These are phyloP conservation scores for Dryas integrifolia DNA, from an alignment of 331 rosid genomes.

Conservation along the genomic window DNA sequence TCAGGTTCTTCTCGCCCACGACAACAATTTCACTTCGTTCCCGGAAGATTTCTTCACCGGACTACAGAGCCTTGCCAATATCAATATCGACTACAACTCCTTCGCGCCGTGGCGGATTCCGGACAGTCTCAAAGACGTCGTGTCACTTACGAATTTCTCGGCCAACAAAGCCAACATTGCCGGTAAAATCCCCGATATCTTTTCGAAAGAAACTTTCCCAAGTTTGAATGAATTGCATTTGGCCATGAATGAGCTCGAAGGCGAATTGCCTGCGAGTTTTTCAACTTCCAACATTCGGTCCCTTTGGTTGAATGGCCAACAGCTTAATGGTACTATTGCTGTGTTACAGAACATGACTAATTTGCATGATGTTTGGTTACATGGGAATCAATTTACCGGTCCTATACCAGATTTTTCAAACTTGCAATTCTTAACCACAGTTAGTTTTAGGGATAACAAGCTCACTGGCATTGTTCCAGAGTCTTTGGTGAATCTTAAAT, in stretches of 20 bases:
- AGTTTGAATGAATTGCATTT: constrained; percentile 43
- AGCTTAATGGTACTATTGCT: constrained; percentile 62
- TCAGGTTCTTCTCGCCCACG: constrained; percentile 32
- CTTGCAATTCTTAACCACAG: constrained; percentile 16
- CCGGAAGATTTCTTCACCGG: constrained; percentile 59
- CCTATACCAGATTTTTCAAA: constrained; percentile 67
- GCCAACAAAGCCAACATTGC: constrained; percentile 37
- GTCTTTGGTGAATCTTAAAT: constrained; percentile 41
- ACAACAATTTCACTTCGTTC: constrained; percentile 48
- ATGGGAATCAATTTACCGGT: constrained; percentile 62
- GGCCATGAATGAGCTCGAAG: constrained; percentile 53
- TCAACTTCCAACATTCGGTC: constrained; percentile 42
- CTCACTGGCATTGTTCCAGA: constrained; percentile 71
- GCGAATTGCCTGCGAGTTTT: constrained; percentile 56
- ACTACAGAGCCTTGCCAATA: constrained; percentile 32
- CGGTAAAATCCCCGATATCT: constrained; percentile 57
- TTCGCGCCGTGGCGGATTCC: constrained; percentile 60
- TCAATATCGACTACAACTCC: constrained; percentile 43
- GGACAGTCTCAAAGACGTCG: constrained; percentile 30
- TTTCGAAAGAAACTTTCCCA: constrained; percentile 41
- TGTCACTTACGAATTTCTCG: constrained; percentile 33
- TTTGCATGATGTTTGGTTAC: constrained; percentile 47
- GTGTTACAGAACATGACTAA: constrained; percentile 56
- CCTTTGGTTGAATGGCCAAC: constrained; percentile 60
- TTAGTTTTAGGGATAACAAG: constrained; percentile 65